Evolutionary conservation across 805 yeast genomes (phyloP).

Genomic region (Kuraishia cidri): DNA sequence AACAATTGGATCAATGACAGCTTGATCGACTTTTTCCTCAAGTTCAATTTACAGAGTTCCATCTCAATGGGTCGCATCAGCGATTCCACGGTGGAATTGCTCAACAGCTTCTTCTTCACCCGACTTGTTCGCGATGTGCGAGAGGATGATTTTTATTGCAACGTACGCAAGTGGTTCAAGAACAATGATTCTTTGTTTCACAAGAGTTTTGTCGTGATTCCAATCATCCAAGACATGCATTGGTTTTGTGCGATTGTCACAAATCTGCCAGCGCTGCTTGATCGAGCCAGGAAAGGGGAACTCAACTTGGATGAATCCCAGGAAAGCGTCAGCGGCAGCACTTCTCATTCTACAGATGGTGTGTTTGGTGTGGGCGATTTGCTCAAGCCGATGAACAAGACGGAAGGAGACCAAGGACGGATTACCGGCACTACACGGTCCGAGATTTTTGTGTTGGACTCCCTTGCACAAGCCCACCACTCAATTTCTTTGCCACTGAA

Average conservation of each 20-base stretch:
- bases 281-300: neutral
- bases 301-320: neutral
- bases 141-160: slow-evolving; percentile 36
- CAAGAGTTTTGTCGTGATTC: slow-evolving; percentile 59
- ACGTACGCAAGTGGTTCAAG: slow-evolving; percentile 72
- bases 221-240: slow-evolving; percentile 74
- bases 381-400: neutral
- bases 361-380: neutral
- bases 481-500: slow-evolving; percentile 31
- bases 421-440: neutral
- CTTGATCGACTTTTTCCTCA: slow-evolving; percentile 76
- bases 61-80: slow-evolving; percentile 12
- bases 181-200: slow-evolving; percentile 49
- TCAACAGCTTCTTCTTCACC: slow-evolving; percentile 81
- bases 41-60: slow-evolving; percentile 28
- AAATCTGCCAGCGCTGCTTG: slow-evolving; percentile 29
- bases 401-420: neutral
- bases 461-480: neutral
- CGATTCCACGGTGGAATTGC: slow-evolving; percentile 34
- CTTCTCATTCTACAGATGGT: neutral
- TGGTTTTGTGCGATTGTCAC: slow-evolving; percentile 82
- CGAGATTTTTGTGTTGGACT: neutral
- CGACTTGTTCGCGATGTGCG: slow-evolving; percentile 33
- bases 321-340: too few relatives aligned
- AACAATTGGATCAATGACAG: slow-evolving; percentile 88